Percentiles rank a stretch among this genome's conserved stretches.
Conservation (phyloP, 768 basidiomycete genomes). For the Lactarius tabidus region DNA sequence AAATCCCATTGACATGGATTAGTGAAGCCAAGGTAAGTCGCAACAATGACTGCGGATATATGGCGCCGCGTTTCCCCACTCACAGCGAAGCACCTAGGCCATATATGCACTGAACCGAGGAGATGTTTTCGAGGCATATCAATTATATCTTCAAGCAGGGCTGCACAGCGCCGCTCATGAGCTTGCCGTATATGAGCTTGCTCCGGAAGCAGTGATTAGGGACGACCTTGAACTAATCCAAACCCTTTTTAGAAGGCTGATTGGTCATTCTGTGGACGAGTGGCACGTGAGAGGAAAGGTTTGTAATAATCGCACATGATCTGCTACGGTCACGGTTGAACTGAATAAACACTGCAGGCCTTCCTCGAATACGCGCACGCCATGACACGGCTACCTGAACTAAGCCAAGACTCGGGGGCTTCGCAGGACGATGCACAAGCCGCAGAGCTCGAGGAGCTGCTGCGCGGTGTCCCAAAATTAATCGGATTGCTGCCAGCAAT, state of each 20-base stretch:
- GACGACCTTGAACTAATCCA: conserved; percentile 54
- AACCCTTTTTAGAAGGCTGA: conserved; percentile 66
- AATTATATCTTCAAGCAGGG: conserved; percentile 67
- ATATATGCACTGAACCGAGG: conserved; percentile 57
- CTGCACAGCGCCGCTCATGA: conserved; percentile 73
- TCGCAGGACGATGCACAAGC: conserved; percentile 40
- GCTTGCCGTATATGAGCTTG: conserved; percentile 80
- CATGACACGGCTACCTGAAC: conserved; percentile 54
- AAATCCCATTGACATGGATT: conserved; percentile 85
- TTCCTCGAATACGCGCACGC: conserved; percentile 70
- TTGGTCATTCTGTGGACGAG: conserved; percentile 53
- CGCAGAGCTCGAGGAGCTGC: conserved; percentile 57
- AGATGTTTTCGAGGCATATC: conserved; percentile 68
- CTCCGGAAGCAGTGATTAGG: conserved; percentile 78
- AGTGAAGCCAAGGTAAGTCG: conserved; percentile 73
- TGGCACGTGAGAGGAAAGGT: conserved; percentile 86
- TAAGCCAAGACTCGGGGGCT: conserved; percentile 35
- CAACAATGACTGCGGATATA: not conserved
- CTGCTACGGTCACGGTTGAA: not conserved
- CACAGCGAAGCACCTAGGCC: conserved; percentile 45
- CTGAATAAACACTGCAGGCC: conserved; percentile 37
- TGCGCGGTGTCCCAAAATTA: conserved; percentile 56
- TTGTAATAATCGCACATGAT: conserved; percentile 9
- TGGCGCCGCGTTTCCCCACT: conserved; percentile 1
- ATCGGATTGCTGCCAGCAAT: conserved; percentile 68